A percentile compares a stretch with the other conserved stretches of the same genome.
phyloP scores from a whole-genome alignment of 495 filamentous ascomycete genomes.

The Acidomyces sp. region DNA sequence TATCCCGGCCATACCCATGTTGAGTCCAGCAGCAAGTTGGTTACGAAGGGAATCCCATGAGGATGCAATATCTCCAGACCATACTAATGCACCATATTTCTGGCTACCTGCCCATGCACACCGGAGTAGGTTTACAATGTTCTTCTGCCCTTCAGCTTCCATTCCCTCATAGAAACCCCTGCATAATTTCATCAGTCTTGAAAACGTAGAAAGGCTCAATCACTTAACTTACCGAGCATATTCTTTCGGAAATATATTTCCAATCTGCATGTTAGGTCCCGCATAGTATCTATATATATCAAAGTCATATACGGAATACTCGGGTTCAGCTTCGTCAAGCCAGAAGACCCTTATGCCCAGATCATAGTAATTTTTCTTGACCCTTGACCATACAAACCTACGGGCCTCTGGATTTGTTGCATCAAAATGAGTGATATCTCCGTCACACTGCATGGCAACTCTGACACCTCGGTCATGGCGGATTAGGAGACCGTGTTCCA shows the following conservation, averaged over 20 bases:
- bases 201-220: no score
- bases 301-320: conserved; percentile 46
- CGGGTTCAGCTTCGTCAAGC: conserved; percentile 50
- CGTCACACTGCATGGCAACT: conserved; percentile 39
- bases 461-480: conserved; percentile 41
- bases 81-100: conserved; percentile 46
- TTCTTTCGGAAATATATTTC: conserved; percentile 43
- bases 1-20: conserved; percentile 45
- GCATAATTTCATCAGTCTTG: no score
- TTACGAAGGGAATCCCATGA: conserved; percentile 42
- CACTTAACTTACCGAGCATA: no score
- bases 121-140: conserved; percentile 44
- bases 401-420: conserved; percentile 42
- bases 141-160: conserved; percentile 32
- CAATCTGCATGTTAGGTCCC: conserved; percentile 39
- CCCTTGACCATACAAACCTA: conserved; percentile 41
- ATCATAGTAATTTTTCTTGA: conserved; percentile 41
- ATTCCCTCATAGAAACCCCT: conserved; percentile 48
- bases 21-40: conserved; percentile 44
- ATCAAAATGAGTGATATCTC: conserved; percentile 43
- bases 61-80: conserved; percentile 46
- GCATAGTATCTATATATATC: conserved; percentile 45
- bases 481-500: conserved; percentile 40
- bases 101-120: conserved; percentile 49
- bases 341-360: conserved; percentile 47